These are phyloP conservation scores for Vigna nakashimae DNA, from an alignment of 306 rosid genomes.

Conservation along the genomic window DNA sequence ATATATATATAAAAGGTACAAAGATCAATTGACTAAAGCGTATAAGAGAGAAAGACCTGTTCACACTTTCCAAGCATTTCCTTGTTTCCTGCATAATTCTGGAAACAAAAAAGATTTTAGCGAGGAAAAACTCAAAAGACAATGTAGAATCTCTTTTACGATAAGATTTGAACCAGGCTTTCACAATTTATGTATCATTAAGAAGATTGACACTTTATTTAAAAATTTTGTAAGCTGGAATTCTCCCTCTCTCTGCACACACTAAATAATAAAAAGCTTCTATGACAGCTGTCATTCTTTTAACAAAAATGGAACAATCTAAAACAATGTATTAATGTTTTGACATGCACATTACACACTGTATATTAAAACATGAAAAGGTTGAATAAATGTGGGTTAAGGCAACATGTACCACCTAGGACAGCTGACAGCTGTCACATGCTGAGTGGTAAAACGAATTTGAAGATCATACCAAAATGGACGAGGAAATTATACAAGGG, in stretches of 20 bases:
- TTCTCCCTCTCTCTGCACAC: not conserved
- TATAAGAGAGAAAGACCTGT: conserved; percentile 66
- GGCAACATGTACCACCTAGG: not conserved
- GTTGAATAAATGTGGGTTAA: not conserved
- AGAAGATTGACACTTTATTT: conserved; percentile 9
- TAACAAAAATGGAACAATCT: conserved; percentile 18
- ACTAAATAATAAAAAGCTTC: not conserved
- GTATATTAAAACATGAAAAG: not conserved
- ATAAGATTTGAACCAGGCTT: conserved; percentile 21
- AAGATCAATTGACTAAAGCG: conserved; percentile 34
- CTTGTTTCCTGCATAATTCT: conserved; percentile 84
- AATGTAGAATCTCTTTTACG: conserved; percentile 29
- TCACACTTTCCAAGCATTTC: conserved; percentile 97
- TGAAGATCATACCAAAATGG: not conserved
- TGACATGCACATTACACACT: not conserved
- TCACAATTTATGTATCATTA: conserved; percentile 13
- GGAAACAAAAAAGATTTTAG: conserved; percentile 51
- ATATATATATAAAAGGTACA: not conserved
- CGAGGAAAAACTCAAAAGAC: not conserved
- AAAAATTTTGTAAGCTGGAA: conserved; percentile 18
- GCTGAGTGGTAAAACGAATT: not conserved
- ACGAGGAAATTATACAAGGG: not conserved
- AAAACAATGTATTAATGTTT: conserved; percentile 24
- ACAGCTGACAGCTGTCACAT: not conserved
- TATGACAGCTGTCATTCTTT: not conserved